Base-by-base conservation (phyloP, 306 rosid species). In the Lathyrus sativus region DNA sequence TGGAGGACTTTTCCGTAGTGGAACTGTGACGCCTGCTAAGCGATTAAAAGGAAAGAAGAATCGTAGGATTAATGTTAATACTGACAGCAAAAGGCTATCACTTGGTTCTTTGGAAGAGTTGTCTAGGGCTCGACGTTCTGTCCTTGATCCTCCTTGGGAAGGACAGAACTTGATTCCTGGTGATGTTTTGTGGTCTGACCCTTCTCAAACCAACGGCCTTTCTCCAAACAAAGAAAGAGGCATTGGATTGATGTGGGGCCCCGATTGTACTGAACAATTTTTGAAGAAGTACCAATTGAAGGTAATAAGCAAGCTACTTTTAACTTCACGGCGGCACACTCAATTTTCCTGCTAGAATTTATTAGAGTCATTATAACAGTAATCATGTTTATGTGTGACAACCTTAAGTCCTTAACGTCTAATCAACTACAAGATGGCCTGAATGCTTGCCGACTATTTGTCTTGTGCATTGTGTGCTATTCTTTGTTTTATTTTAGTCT, bases 111-210 rank as follows among this genome's bases (percentile, higher is more conserved):
- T 88, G 78, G 97, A 91, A 42, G 97, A 91, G 67, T 69, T 91
- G 69, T 75, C 82, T 1, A 88, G 58, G 72, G 91, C 93, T 64
- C 83, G 97, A 17, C 78, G 97, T 57, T 83, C 97, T 14, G 93
- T 91, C 63, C 93, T 91, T 78, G 97, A 91, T 83, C 97, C 97
- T 78, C 96, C 97, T 0, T 91, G 96, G 97, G 97, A 88, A 84
- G 96, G 96, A 62, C 9, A 69, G 48, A 91, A 91, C 77, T 81
- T 91, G 84, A 91, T 91, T 68, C 97, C 97, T 5, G 97, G 97
- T 5, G 97, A 91, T 67, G 96, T 91, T 72, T 78, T 91, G 81
- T 91, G 97, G 97, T 91, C 97, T 7, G 97, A 91, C 79, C 97
- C 96, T 9, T 91, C 97, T 2, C 85, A 85, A 76, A 79, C 3